Conservation (phyloP, 2,329 filamentous ascomycete species). For the Diplodia scrobiculata region DNA sequence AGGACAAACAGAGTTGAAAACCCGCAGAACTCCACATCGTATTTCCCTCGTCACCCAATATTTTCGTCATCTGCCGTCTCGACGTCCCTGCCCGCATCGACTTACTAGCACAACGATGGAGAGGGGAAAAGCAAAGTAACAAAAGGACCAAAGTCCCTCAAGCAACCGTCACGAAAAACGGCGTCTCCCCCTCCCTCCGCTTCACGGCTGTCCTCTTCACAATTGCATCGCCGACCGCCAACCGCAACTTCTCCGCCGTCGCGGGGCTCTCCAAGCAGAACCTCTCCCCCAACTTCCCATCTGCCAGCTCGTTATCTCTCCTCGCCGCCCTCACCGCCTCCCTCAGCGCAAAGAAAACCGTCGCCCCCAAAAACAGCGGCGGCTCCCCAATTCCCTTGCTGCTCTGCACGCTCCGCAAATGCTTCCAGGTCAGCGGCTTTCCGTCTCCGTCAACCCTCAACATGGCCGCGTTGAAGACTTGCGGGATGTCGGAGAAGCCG, state of each 20-base stretch:
- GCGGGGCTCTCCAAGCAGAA: slow-evolving; percentile 75
- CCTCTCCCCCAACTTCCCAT: slow-evolving; percentile 51
- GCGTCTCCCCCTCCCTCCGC: slow-evolving; percentile 74
- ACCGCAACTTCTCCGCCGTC: slow-evolving; percentile 76
- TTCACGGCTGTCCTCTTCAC: slow-evolving; percentile 68
- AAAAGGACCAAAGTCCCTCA: neutral
- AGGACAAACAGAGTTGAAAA: neutral
- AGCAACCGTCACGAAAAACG: slow-evolving; percentile 62
- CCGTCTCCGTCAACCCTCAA: slow-evolving; percentile 65
- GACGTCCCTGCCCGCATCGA: neutral
- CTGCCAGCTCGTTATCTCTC: slow-evolving; percentile 51
- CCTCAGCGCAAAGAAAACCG: slow-evolving; percentile 82
- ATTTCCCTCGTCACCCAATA: neutral
- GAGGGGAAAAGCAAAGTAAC: neutral
- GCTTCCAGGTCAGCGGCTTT: slow-evolving; percentile 69
- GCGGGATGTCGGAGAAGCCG: slow-evolving; percentile 82
- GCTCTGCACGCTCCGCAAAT: slow-evolving; percentile 79
- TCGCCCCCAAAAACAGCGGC: slow-evolving; percentile 74
- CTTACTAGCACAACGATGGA: too few species aligned
- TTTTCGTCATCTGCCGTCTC: neutral
- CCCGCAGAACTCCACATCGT: neutral
- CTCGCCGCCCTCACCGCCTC: slow-evolving; percentile 77
- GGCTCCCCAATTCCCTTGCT: slow-evolving; percentile 76
- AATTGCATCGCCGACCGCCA: slow-evolving; percentile 77
- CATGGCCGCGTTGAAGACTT: slow-evolving; percentile 77